These are phyloP conservation scores for Mrakia blollopis DNA, from an alignment of 768 basidiomycete genomes.

Conservation along the genomic window DNA sequence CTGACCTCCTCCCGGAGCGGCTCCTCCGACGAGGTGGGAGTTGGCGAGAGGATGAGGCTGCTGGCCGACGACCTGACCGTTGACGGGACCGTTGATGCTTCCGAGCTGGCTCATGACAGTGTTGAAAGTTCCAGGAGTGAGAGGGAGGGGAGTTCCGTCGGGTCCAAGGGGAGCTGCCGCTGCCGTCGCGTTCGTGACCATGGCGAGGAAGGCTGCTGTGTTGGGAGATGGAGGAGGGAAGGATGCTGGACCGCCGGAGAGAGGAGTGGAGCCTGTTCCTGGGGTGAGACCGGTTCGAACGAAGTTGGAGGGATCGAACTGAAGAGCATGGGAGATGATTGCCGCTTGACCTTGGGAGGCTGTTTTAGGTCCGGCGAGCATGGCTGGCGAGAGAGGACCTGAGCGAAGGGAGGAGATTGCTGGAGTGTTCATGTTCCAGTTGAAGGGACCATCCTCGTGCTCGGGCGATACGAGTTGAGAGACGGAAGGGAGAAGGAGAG, in stretches of 20 bases:
- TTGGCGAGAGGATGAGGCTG: slow-evolving; percentile 24
- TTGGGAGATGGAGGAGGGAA: slow-evolving; percentile 82
- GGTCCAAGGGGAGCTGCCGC: slow-evolving; percentile 22
- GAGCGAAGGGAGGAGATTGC: slow-evolving; percentile 59
- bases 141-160: slow-evolving; percentile 17
- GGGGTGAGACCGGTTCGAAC: slow-evolving; percentile 74
- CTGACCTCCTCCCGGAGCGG: slow-evolving; percentile 3
- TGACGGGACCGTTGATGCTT: slow-evolving; percentile 30
- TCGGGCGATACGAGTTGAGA: slow-evolving; percentile 63
- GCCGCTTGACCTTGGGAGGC: slow-evolving; percentile 30
- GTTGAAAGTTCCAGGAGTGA: slow-evolving; percentile 50
- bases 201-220: slow-evolving; percentile 85
- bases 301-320: slow-evolving; percentile 65
- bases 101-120: slow-evolving; percentile 61
- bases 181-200: slow-evolving; percentile 64
- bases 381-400: slow-evolving; percentile 91
- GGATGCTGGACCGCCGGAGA: slow-evolving; percentile 56
- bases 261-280: slow-evolving; percentile 44
- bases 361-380: slow-evolving; percentile 77
- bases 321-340: slow-evolving; percentile 40
- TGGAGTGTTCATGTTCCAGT: slow-evolving; percentile 49
- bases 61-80: slow-evolving; percentile 26
- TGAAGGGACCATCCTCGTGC: slow-evolving; percentile 32
- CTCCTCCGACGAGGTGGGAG: slow-evolving; percentile 14
- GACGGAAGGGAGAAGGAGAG: slow-evolving; percentile 72